Evolutionary conservation across 2,329 filamentous ascomycete genomes (phyloP).

Genomic region (Penicillium sp.): DNA sequence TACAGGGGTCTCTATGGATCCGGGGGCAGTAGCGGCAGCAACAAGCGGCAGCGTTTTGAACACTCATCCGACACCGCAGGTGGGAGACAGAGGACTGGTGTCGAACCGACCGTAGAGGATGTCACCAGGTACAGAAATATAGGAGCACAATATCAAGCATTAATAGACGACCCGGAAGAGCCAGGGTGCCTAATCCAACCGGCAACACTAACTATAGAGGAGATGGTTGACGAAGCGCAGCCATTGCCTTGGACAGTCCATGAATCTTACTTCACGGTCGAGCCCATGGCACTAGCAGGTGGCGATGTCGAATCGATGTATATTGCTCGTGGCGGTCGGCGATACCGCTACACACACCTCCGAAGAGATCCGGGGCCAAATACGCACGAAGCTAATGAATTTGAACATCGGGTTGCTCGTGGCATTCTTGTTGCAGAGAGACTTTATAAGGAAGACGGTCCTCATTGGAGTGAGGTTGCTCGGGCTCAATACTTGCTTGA

Average conservation of each 20-base stretch:
- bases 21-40: neutral
- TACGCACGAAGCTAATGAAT: neutral
- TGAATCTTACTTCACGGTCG: neutral
- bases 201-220: neutral
- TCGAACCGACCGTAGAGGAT: neutral
- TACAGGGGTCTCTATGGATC: neutral
- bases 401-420: neutral
- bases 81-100: neutral
- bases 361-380: neutral
- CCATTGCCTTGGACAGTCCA: neutral
- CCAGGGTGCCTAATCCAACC: neutral
- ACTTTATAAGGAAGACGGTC: neutral
- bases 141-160: neutral
- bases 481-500: neutral
- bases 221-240: neutral
- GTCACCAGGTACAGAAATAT: neutral
- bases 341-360: neutral
- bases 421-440: neutral
- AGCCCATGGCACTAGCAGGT: neutral
- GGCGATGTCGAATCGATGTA: neutral
- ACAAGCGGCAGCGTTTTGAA: neutral
- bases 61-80: neutral
- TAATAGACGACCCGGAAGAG: neutral
- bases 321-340: neutral
- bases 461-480: slow-evolving; percentile 1